Evolutionary conservation across 768 basidiomycete species (phyloP).

Genomic region (Wakefieldia striispora): DNA sequence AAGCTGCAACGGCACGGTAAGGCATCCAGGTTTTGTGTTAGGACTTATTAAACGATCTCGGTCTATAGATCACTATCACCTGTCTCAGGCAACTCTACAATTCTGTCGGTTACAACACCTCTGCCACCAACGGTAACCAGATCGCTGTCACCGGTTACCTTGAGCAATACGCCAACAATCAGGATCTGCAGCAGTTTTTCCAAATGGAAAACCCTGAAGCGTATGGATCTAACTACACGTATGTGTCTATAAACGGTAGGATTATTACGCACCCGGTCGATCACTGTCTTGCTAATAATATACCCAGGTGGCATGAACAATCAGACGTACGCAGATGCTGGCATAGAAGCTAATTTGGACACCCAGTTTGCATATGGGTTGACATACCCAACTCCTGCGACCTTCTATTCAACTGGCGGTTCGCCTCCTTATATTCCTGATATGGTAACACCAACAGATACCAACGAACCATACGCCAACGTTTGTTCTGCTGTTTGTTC

Average conservation of each 20-base stretch:
- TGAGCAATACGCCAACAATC: constrained; percentile 50
- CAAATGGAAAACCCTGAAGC: constrained; percentile 47
- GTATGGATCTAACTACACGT: constrained; percentile 47
- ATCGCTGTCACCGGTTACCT: constrained; percentile 58
- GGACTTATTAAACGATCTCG: neutral
- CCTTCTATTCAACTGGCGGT: constrained; percentile 64
- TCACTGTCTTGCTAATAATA: constrained; percentile 3
- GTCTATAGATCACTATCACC: constrained; percentile 44
- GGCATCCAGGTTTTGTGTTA: neutral
- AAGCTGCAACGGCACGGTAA: constrained; percentile 42
- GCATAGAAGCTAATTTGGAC: constrained; percentile 66
- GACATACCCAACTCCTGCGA: constrained; percentile 56
- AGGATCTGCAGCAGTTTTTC: constrained; percentile 54
- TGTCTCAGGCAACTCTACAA: constrained; percentile 60
- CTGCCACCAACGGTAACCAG: constrained; percentile 42
- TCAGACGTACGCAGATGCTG: constrained; percentile 52
- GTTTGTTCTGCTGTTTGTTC: constrained; percentile 27
- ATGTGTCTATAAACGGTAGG: constrained; percentile 55
- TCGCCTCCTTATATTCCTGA: constrained; percentile 58
- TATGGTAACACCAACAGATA: constrained; percentile 33
- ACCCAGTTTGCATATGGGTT: constrained; percentile 67
- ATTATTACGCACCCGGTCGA: neutral
- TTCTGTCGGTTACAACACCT: constrained; percentile 44
- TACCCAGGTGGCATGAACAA: constrained; percentile 56
- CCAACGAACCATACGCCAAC: constrained; percentile 49